Base-by-base conservation (phyloP, 2,329 filamentous ascomycete genomes). In the Diaporthe sp. region DNA sequence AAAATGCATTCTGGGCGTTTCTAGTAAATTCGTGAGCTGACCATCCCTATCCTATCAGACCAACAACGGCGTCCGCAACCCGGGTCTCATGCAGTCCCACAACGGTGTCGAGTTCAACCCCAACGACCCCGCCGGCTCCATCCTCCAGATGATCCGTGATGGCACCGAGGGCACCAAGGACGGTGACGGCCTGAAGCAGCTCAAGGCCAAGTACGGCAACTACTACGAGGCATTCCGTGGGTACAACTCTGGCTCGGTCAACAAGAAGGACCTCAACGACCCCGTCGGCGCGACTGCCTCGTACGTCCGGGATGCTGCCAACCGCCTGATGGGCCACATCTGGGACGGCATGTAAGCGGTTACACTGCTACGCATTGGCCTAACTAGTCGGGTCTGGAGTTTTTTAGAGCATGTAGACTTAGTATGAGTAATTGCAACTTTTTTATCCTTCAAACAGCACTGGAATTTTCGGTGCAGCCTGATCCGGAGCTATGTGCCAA, bases 161-260 rank as follows among this genome's bases (percentile, higher is more conserved):
- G 87, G 87, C 35, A 80, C 82, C 2, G 77, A 78, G 7, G 86
- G 87, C 42, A 85, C 86, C 12, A 72, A 80, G 6, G 78, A 80
- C 25, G 85, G 85, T 6, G 84, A 85, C 33, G 87, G 86, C 1
- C 80, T 89, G 19, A 80, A 81, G 52, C 84, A 86, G 75, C 81
- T 80, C 69, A 76, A 86, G 57, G 78, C 77, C 25, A 81, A 83
- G 74, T 82, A 81, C 52, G 80, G 80, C 72, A 83, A 82, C 60
- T 88, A 83, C 80, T 89, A 88, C 79, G 83, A 81, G 66, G 86
- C 85, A 0, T 85, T 86, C n/a, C 81, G 87, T 45, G 83, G 85
- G 47, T 89, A 89, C 81, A 89, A 89, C 79, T 85, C 85, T n/a
- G 87, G 87, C 22, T 80, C 79, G 30, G 77, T 87, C 78, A 75